phyloP scores from a whole-genome alignment of 2,329 filamentous ascomycete species.

The Stachybotrys elegans region DNA sequence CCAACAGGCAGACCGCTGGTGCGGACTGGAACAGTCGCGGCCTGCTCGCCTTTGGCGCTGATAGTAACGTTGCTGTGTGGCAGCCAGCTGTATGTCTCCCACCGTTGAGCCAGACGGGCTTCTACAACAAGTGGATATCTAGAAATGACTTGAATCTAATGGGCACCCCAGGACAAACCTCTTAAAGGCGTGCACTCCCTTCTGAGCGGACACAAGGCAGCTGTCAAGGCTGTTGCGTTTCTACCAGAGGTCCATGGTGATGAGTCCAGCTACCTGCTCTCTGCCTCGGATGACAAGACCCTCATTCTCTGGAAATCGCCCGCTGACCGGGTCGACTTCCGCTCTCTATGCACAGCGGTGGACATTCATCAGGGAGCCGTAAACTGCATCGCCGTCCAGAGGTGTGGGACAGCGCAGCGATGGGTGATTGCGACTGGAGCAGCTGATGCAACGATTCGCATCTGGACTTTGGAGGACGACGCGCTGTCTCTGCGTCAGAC shows the following conservation, averaged over 20 bases:
- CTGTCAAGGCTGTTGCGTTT: conserved; percentile 81
- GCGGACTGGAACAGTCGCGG: conserved; percentile 80
- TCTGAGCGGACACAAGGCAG: conserved; percentile 70
- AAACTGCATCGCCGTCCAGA: conserved; percentile 57
- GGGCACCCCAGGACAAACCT: conserved; percentile 30
- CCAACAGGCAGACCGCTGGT: conserved; percentile 82
- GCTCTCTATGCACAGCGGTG: conserved; percentile 46
- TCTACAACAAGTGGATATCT: too few species aligned
- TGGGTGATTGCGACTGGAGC: conserved; percentile 70
- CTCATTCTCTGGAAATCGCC: conserved; percentile 64
- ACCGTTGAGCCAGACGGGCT: too few species aligned
- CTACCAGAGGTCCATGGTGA: conserved; percentile 47
- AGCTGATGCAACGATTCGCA: conserved; percentile 67
- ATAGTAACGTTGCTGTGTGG: conserved; percentile 88
- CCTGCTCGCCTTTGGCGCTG: conserved; percentile 80
- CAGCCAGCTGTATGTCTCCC: conserved; percentile 60
- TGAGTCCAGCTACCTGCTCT: conserved; percentile 57
- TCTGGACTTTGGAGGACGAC: conserved; percentile 61
- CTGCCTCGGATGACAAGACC: conserved; percentile 75
- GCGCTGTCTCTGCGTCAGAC: conserved; percentile 57
- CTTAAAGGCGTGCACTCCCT: conserved; percentile 59
- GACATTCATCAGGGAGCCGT: conserved; percentile 72
- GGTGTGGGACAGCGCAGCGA: conserved; percentile 21
- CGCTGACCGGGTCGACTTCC: conserved; percentile 18
- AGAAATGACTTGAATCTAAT: too few species aligned